A percentile compares a stretch with the other conserved stretches of the same genome.
Evolutionary conservation across 441 rosid species (phyloP).

Genomic region (Metrosideros polymorpha): DNA sequence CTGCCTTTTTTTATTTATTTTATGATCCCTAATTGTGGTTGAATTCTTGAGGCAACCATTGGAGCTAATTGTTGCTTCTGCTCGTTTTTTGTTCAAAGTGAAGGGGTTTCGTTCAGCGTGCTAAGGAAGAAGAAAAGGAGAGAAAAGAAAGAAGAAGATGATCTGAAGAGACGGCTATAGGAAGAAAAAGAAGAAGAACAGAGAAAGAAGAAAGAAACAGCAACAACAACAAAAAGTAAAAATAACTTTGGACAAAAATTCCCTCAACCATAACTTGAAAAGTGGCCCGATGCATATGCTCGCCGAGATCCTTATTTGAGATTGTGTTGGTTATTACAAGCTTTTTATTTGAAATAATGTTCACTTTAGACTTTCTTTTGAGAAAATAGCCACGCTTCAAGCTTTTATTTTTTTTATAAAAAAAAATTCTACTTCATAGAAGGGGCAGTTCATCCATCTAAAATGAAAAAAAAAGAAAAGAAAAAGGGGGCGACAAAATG

Average conservation of each 20-base stretch:
- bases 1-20: too few species aligned
- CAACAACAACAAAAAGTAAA: background rate
- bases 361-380: too few species aligned
- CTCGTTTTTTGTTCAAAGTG: background rate
- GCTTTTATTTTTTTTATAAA: too few species aligned
- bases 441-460: too few species aligned
- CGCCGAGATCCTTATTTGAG: background rate
- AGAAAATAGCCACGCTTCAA: too few species aligned
- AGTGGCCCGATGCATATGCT: background rate
- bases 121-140: background rate
- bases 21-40: background rate
- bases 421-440: too few species aligned
- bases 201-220: background rate
- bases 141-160: background rate
- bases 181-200: background rate
- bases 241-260: background rate
- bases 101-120: background rate
- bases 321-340: rapidly evolving
- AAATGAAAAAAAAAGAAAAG: too few species aligned
- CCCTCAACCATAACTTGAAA: background rate
- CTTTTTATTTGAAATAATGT: background rate
- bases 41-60: too few species aligned
- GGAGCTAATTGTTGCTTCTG: background rate
- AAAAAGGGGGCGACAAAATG: too few species aligned
- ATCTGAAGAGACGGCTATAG: background rate